phyloP scores from a whole-genome alignment of 2,329 filamentous ascomycete species.

The Ophiostoma himal-ulmi region DNA sequence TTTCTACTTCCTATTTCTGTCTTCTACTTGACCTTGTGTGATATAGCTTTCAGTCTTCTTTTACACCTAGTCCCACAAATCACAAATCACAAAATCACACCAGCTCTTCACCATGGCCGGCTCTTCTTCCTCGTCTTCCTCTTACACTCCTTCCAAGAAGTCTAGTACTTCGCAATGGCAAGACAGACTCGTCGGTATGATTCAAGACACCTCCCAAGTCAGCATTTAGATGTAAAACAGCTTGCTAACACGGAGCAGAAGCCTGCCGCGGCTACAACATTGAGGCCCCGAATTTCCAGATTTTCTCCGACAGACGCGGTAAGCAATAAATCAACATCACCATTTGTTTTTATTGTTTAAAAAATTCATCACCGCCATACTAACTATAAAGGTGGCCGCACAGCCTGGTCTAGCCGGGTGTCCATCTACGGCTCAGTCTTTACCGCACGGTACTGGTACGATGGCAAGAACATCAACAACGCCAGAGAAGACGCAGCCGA shows the following conservation, averaged over 20 bases:
- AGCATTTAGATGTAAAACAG: neutral
- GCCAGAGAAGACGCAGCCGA: constrained; percentile 89
- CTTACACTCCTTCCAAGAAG: constrained; percentile 16
- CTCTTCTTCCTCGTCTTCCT: constrained; percentile 22
- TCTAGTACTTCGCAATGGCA: constrained; percentile 31
- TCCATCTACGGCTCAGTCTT: constrained; percentile 61
- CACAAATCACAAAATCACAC: neutral
- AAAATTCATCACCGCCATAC: neutral
- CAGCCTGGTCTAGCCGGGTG: constrained; percentile 81
- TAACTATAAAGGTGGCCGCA: constrained; percentile 63
- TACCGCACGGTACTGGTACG: constrained; percentile 83
- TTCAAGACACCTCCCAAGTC: neutral
- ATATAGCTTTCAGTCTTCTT: neutral
- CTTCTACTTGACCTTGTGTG: neutral
- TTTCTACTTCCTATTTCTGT: neutral
- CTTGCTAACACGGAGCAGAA: constrained; percentile 25
- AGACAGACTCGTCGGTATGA: constrained; percentile 32
- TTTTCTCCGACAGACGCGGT: constrained; percentile 36
- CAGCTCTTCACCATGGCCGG: constrained; percentile 16
- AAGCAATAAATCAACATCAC: no score
- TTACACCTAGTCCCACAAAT: neutral
- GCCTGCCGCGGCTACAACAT: constrained; percentile 32
- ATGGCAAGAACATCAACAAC: constrained; percentile 80
- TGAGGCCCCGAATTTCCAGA: constrained; percentile 31
- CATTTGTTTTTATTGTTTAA: no score